Base-by-base conservation (phyloP, 306 rosid genomes). In the Gillenia trifoliata region DNA sequence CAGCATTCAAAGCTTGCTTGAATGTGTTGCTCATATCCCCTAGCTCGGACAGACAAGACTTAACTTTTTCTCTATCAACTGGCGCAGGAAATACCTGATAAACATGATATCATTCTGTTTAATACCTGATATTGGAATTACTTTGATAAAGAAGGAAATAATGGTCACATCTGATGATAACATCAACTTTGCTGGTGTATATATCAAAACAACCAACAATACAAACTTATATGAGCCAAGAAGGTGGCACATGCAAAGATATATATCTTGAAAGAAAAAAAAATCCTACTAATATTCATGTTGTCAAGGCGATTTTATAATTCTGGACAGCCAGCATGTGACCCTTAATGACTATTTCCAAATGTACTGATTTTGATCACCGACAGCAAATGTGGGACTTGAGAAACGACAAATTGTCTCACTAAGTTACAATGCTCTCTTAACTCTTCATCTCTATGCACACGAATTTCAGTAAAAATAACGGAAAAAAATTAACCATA, bases 11-110 rank as follows among this genome's bases (percentile, higher is more conserved):
- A 62, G 88, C 88, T 85, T 91, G 98, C 89, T 88, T 94, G 90
- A 94, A 94, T 66, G 94, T 82, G 79, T 77, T 94, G 90, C 86
- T 88, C 85, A 87, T 88, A 74, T 91, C 97, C 56, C 89, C 92
- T 77, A 94, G 75, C 81, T 94, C 97, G 36, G 98, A 87, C 87
- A 91, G 78, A 84, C 98, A 94, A 64, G 98, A 94, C 81, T 94
- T 94, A 29, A 94, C 88, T 78, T 72, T 93, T 79, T 94, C 98
- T 70, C 95, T 87, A 49, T 91, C 97, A 50, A 83, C 88, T 29
- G 93, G 89, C 0, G 96, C 86, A 25, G 97, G 93, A 77, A 94
- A 91, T 57, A 86, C 89, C 98, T 94, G 83, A 71, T 11, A 70
- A 62, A 55, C 23, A 60, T 33, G 20, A 71, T 74, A 34, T 50